Evolutionary conservation across 352 stramenopile genomes (phyloP).

Genomic region (Phytophthora multivora): DNA sequence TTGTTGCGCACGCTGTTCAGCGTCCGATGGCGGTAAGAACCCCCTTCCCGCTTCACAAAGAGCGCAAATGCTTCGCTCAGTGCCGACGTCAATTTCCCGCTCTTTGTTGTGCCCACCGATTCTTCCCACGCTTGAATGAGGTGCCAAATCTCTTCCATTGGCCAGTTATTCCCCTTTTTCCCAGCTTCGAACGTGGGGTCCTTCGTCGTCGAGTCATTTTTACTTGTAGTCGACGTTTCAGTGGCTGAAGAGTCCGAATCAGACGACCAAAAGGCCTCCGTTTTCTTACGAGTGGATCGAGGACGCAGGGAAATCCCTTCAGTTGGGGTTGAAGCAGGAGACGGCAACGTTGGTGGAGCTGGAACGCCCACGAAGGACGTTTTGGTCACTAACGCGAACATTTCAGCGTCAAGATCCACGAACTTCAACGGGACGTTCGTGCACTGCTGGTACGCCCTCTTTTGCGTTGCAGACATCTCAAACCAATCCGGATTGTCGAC

Average conservation of each 20-base stretch:
- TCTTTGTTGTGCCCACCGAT: slow-evolving; percentile 10
- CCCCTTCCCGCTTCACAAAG: slow-evolving; percentile 33
- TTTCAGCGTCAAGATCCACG: slow-evolving; percentile 43
- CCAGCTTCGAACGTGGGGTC: slow-evolving; percentile 1
- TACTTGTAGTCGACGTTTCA: slow-evolving; percentile 1
- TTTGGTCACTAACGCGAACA: slow-evolving; percentile 42
- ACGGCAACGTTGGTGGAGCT: slow-evolving; percentile 10
- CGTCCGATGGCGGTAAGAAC: slow-evolving; percentile 22
- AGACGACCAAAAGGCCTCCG: slow-evolving; percentile 38
- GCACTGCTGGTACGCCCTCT: slow-evolving; percentile 46
- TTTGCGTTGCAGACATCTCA: slow-evolving; percentile 36
- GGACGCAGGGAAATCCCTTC: slow-evolving; percentile 37
- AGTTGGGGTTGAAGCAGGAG: slow-evolving; percentile 1
- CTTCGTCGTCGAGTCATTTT: slow-evolving; percentile 10
- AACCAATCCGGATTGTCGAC: slow-evolving; percentile 36
- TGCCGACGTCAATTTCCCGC: slow-evolving; percentile 21
- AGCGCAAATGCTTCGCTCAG: slow-evolving; percentile 29
- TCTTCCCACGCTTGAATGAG: slow-evolving; percentile 42
- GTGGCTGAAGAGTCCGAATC: slow-evolving; percentile 37
- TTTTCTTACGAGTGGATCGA: slow-evolving; percentile 31
- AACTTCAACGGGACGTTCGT: slow-evolving; percentile 46
- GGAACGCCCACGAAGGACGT: slow-evolving; percentile 38
- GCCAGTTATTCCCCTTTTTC: slow-evolving; percentile 43
- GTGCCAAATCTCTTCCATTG: slow-evolving; percentile 33
- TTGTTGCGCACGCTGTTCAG: slow-evolving; percentile 44